Percentiles rank a stretch among this genome's conserved stretches.
These are phyloP conservation scores for Ilex asprella DNA, from an alignment of 257 asterid species.

Conservation along the genomic window DNA sequence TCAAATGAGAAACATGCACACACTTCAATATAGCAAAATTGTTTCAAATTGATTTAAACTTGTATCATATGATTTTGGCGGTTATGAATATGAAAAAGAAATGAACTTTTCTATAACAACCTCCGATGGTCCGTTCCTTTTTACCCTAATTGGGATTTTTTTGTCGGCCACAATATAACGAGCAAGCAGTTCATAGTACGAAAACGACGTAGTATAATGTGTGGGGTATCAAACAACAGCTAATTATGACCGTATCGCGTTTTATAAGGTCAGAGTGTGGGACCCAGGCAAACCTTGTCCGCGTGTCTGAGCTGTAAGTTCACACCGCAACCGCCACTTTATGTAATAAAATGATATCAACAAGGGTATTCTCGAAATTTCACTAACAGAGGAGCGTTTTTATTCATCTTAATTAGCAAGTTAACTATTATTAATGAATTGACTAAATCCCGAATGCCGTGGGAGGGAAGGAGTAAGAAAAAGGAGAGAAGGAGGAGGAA, in stretches of 20 bases:
- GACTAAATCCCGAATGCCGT: constrained; percentile 70
- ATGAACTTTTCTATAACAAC: too few relatives aligned
- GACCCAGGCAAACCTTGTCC: constrained; percentile 28
- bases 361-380: constrained; percentile 42
- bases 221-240: not conserved
- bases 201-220: not conserved
- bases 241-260: constrained; percentile 23
- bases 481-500: not conserved
- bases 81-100: too few relatives aligned
- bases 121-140: not conserved
- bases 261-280: constrained; percentile 13
- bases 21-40: too few relatives aligned
- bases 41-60: too few relatives aligned
- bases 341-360: not conserved
- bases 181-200: not conserved
- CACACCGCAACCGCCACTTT: not conserved
- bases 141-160: not conserved
- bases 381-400: constrained; percentile 14
- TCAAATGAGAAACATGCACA: too few relatives aligned
- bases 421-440: too few relatives aligned
- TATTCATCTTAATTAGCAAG: constrained; percentile 9
- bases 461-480: constrained; percentile 24
- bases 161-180: not conserved
- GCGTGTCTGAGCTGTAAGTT: constrained; percentile 9
- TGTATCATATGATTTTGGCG: too few relatives aligned